These are phyloP conservation scores for Magnusiomyces paraingens DNA, from an alignment of 1,139 yeast species.

Conservation along the genomic window DNA sequence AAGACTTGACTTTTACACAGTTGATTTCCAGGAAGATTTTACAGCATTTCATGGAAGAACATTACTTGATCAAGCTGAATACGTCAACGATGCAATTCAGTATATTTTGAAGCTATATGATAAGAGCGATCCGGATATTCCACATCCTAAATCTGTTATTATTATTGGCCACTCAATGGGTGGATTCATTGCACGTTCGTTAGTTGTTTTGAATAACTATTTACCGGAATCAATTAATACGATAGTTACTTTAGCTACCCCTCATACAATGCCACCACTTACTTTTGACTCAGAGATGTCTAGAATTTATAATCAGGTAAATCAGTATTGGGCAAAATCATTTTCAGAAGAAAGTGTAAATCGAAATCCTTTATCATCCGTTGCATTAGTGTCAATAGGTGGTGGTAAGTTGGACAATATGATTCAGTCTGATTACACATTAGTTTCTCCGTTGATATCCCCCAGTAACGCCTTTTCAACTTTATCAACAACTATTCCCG, in stretches of 20 bases:
- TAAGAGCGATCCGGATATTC: slow-evolving; percentile 13
- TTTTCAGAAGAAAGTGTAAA: slow-evolving; percentile 30
- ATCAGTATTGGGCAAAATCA: slow-evolving; percentile 74
- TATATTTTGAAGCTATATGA: slow-evolving; percentile 66
- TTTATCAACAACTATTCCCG: slow-evolving; percentile 79
- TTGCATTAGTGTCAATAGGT: slow-evolving; percentile 57
- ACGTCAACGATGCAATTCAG: slow-evolving; percentile 75
- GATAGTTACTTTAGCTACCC: slow-evolving; percentile 81
- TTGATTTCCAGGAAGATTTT: slow-evolving; percentile 92
- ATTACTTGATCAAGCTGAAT: slow-evolving; percentile 89
- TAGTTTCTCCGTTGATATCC: slow-evolving; percentile 67
- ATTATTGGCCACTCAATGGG: slow-evolving; percentile 96
- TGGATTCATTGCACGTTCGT: slow-evolving; percentile 80
- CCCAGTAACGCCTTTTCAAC: slow-evolving; percentile 73
- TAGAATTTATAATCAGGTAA: slow-evolving; percentile 64
- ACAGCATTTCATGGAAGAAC: slow-evolving; percentile 97
- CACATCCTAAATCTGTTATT: slow-evolving; percentile 62
- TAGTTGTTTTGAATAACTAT: slow-evolving; percentile 76
- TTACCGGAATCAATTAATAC: slow-evolving; percentile 67
- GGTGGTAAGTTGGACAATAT: slow-evolving; percentile 83
- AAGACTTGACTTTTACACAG: slow-evolving; percentile 69
- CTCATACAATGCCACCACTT: slow-evolving; percentile 91
- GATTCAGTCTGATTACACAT: slow-evolving; percentile 90
- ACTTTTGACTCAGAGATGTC: slow-evolving; percentile 89
- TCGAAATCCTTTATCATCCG: slow-evolving; percentile 29